Percentiles rank a stretch among this genome's conserved stretches.
Evolutionary conservation across 805 yeast species (phyloP).

Genomic region (Barnettozyma siamensis): DNA sequence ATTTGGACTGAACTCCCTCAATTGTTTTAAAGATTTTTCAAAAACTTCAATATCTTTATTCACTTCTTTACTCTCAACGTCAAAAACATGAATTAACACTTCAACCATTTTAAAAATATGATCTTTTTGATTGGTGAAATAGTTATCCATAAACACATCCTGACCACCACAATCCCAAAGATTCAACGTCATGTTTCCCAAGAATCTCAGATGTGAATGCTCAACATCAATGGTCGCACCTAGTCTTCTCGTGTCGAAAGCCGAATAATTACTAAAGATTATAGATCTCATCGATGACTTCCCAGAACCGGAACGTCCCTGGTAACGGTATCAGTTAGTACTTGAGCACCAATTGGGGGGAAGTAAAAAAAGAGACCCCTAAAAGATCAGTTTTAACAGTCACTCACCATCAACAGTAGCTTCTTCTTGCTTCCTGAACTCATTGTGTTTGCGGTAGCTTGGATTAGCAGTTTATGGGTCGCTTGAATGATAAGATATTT

Average conservation of each 20-base stretch:
- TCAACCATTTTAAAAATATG: constrained; percentile 95
- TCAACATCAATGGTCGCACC: constrained; percentile 99
- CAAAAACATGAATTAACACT: constrained; percentile 92
- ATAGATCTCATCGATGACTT: constrained; percentile 97
- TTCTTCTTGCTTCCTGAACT: constrained; percentile 46
- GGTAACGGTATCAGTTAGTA: neutral
- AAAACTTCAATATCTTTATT: constrained; percentile 92
- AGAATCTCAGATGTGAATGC: constrained; percentile 85
- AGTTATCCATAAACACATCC: constrained; percentile 93
- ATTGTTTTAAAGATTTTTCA: constrained; percentile 71
- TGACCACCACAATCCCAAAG: constrained; percentile 99
- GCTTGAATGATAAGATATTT: too few relatives aligned
- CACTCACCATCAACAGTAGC: constrained; percentile 49
- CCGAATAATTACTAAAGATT: constrained; percentile 92
- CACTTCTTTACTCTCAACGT: constrained; percentile 88
- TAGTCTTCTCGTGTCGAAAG: constrained; percentile 88
- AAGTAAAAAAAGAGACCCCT: too few relatives aligned
- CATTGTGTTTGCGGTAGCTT: too few relatives aligned
- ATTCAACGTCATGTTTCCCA: constrained; percentile 92
- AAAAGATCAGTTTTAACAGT: too few relatives aligned
- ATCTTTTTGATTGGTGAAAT: constrained; percentile 80
- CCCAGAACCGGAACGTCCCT: constrained; percentile 96
- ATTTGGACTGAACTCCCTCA: constrained; percentile 79
- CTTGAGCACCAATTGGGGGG: too few relatives aligned
- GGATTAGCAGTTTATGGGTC: too few relatives aligned